A percentile compares a stretch with the other conserved stretches of the same genome.
These are phyloP conservation scores for Hysterium pulicare DNA, from an alignment of 2,329 filamentous ascomycete species.

Conservation along the genomic window DNA sequence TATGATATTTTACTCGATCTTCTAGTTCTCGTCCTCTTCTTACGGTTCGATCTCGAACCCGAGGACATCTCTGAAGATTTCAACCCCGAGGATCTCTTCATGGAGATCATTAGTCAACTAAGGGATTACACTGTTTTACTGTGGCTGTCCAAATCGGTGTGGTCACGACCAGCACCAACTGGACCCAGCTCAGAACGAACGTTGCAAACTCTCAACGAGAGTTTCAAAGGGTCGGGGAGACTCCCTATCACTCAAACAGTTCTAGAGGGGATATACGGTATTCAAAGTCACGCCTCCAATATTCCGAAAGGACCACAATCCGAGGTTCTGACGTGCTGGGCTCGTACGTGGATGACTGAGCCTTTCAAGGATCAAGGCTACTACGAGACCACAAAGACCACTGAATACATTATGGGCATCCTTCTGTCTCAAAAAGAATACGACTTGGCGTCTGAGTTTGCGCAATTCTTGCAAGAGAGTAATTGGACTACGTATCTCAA, in stretches of 20 bases:
- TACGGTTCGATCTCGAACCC: slow-evolving; percentile 77
- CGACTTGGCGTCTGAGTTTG: slow-evolving; percentile 58
- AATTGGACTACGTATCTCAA: slow-evolving; percentile 73
- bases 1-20: slow-evolving; percentile 77
- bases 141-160: slow-evolving; percentile 34
- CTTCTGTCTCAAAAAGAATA: slow-evolving; percentile 43
- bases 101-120: slow-evolving; percentile 54
- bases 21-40: slow-evolving; percentile 76
- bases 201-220: slow-evolving; percentile 23
- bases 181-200: slow-evolving; percentile 24
- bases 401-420: slow-evolving; percentile 40
- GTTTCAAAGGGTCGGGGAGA: slow-evolving; percentile 20
- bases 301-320: slow-evolving; percentile 25
- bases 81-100: slow-evolving; percentile 57
- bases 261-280: slow-evolving; percentile 33
- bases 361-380: slow-evolving; percentile 37
- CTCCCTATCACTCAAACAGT: slow-evolving; percentile 35
- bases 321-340: slow-evolving; percentile 44
- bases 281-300: slow-evolving; percentile 28
- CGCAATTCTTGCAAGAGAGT: slow-evolving; percentile 60
- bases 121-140: slow-evolving; percentile 34
- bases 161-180: slow-evolving; percentile 28
- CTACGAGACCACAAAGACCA: slow-evolving; percentile 36
- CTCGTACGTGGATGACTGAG: slow-evolving; percentile 43
- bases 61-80: slow-evolving; percentile 69